A percentile compares a stretch with the other conserved stretches of the same genome.
Conservation (phyloP, 2,329 filamentous ascomycete genomes). For the Fusarium denticulatum region DNA sequence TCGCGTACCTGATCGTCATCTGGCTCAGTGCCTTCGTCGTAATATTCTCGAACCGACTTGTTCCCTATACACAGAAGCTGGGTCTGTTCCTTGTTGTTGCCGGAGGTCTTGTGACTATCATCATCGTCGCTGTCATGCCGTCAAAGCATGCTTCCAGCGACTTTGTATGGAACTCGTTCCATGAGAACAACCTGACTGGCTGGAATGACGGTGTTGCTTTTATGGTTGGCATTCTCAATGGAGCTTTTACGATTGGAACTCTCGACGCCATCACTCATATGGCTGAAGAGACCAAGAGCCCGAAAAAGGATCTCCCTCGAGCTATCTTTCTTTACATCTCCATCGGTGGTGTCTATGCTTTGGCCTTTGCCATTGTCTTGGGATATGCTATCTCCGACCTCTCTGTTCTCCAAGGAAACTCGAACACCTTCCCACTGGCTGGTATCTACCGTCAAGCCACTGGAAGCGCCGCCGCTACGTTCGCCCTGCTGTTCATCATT, state of each 20-base stretch:
- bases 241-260: conserved; percentile 41
- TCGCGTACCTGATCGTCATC: conserved; percentile 35
- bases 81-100: conserved; percentile 36
- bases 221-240: conserved; percentile 39
- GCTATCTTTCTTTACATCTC: conserved; percentile 42
- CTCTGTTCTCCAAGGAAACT: conserved; percentile 33
- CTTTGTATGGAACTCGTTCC: conserved; percentile 39
- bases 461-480: conserved; percentile 25
- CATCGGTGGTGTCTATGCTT: conserved; percentile 34
- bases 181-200: conserved; percentile 39
- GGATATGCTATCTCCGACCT: conserved; percentile 42
- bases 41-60: conserved; percentile 38
- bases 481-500: conserved; percentile 40
- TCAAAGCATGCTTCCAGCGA: conserved; percentile 29
- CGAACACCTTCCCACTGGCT: conserved; percentile 37
- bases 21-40: conserved; percentile 35
- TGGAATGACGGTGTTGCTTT: conserved; percentile 42
- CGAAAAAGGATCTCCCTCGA: conserved; percentile 24
- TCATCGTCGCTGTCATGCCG: conserved; percentile 36
- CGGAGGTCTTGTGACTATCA: conserved; percentile 38
- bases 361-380: conserved; percentile 35
- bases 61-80: conserved; percentile 40
- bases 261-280: conserved; percentile 41
- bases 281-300: conserved; percentile 39
- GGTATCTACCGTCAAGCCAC: conserved; percentile 41